Evolutionary conservation across 2,329 filamentous ascomycete genomes (phyloP), one percentile per base, ranked within the genome.

Genomic region (Fusarium abutilonis): DNA sequence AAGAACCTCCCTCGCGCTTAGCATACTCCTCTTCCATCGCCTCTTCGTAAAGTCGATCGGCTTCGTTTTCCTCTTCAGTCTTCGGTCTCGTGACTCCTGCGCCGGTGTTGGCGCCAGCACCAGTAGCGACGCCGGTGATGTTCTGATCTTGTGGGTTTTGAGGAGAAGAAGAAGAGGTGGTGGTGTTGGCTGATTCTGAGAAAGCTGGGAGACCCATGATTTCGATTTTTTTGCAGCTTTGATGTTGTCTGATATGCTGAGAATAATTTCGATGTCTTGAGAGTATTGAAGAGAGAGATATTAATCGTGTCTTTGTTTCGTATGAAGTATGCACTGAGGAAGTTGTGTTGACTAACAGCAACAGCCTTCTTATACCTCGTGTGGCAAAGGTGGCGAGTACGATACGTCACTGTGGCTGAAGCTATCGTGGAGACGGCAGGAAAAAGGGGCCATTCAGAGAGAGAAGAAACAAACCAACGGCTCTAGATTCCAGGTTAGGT

Each of bases 11-110:
- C 47, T 84, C 82, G 34, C 81, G 72, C 76, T 83, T 84, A 40
- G 82, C 82, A 60, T 84, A 84, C 71, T 84, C 82, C 39, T 84
- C 82, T 75, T 84, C 82, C 70, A 84, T 83, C 4, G 75, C 71
- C 71, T 83, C 82, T 57, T 83, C 81, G 48, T 84, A 84, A 36
- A 77, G 52, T 21, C 77, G 70, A 62, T 84, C 82, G 2, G 82
- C 82, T 63, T 82, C 80, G 53, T 77, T 60, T 72, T 84, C 81
- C 4, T 74, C 79, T 43, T 79, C 78, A 1, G 81, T 83, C 76
- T 83, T 83, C 35, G 76, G 72, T 52, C 80, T 69, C 11, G 78
- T 80, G 6, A 70, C 74, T 2, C 80, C 81, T 0, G 80, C 80
- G n/a, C 80, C 81, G 0, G 79, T 82, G 67, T 83, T 74, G n/a